Evolutionary conservation across 2,329 filamentous ascomycete species (phyloP), one percentile per base, ranked within the genome.

Genomic region (Phaeosphaeriaceae sp.): DNA sequence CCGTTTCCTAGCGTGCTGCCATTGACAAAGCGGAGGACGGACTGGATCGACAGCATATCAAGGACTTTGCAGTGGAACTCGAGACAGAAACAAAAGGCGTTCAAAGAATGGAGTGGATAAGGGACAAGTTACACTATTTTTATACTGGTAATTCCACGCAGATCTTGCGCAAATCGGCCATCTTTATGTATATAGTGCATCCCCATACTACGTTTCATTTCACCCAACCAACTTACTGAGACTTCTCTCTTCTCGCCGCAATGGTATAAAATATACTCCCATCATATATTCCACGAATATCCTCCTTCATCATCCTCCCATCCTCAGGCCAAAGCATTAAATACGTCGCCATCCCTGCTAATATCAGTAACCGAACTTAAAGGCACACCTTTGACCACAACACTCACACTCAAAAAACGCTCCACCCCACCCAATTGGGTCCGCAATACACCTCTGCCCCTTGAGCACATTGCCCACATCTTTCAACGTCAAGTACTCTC

Each of bases 61-160:
- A 82, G 86, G 34, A 92, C 91, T 71, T 73, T 93, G 63, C 88
- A 89, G 26, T 93, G 89, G 89, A 93, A 92, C 64, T 90, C 87
- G 57, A 75, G 89, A 56, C 86, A 91, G 74, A 87, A 87, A 73
- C 89, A 92, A 71, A 92, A 91, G 71, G 60, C 58, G 12, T 72
- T 70, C 35, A 71, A 69, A 38, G 67, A 72, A 43, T 72, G 67
- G 68, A 34, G n/a, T 15, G 28, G 16, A 28, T 12, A 9, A 28
- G 7, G 11, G 6, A 8, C 6, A 26, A 26, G 11, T 7, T 8
- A 26, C 7, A 26, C 23, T 8, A 26, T 11, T 9, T 9, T 26
- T 26, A 6, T 26, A 26, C n/a, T n/a, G n/a, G n/a, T n/a, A n/a
- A n/a, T n/a, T n/a, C n/a, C n/a, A n/a, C n/a, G n/a, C n/a, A n/a